Evolutionary conservation across 2,329 filamentous ascomycete species (phyloP), one percentile per base, ranked within the genome.

Genomic region (Dactylellina haptotyla): DNA sequence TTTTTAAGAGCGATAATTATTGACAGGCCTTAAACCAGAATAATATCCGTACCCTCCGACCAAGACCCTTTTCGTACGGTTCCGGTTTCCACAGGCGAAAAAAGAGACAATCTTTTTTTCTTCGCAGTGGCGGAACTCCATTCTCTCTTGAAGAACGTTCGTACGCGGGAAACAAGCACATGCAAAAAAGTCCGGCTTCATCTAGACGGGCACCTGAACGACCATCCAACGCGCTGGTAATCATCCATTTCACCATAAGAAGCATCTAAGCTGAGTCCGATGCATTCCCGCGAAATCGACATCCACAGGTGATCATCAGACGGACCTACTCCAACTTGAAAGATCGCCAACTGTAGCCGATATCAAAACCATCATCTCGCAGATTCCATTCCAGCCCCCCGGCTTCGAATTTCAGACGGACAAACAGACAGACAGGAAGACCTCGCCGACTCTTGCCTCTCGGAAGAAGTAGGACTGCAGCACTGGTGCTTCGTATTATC

Each of bases 1-100:
- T 65, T n/a, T n/a, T 72, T 72, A 59, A 48, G 59, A 72, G 59
- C 67, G 45, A 72, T 65, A 72, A 59, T 72, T 72, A 65, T 72
- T 72, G 23, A 72, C 67, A 43, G 51, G 20, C 59, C 53, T 65
- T 54, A 45, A 28, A 18, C 43, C 53, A 72, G 59, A 65, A 72
- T 51, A 72, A 63, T 64, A 65, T 57, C 67, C 37, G 53, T 54
- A 46, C 58, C 32, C 41, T 64, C 67, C 67, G 39, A 53, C 37
- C 39, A 51, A 58, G 53, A n/a, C 9, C 34, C 37, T 34, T 51
- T 50, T 59, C 53, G 37, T 56, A 51, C 58, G 34, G 50, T 64
- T 41, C 51, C 50, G 28, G 46, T 51, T 56, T 16, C 66, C 58
- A 57, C 51, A 64, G 32, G 58, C 59, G 50, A 59, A 58, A 57